Base-by-base conservation (phyloP, 2,329 filamentous ascomycete genomes). In the Tolypocladium tropicale region DNA sequence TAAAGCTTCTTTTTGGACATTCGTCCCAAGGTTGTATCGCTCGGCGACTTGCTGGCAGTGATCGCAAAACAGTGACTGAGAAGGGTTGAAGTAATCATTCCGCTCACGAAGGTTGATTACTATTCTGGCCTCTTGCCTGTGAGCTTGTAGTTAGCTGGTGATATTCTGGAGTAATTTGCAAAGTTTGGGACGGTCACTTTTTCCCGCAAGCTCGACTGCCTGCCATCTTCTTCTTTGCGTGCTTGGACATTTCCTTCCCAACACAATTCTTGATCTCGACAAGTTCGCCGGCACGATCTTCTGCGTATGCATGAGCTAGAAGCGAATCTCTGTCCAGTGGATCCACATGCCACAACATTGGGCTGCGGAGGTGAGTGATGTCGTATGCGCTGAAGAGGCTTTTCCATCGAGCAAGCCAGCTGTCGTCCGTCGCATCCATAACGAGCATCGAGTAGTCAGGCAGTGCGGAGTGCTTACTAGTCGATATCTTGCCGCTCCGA, bases 311-410 rank as follows among this genome's bases (percentile, higher is more conserved):
- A 69, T 85, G 88, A 1, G 83, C 85, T 25, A 92, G 72, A 62
- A 93, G 72, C 0, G 85, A 85, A 71, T 93, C 89, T 2, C 88
- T 77, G 68, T 93, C 88, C 1, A 80, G 76, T 0, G 89, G 89
- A 64, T 93, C 88, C 16, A 89, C 77, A 65, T 94, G 89, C 73
- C 90, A 93, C 64, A 92, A 88, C 85, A 93, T 88, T 0, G 88
- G 89, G 61, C 87, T 91, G 18, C 89, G 78, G 41, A 94, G 73
- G 63, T 91, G 82, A 1, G 79, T 76, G 51, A 93, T 93, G 52
- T 84, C 79, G 49, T 90, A 82, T 3, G 79, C 80, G 34, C 77
- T 74, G 70, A 93, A 93, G 4, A 87, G 77, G 16, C 76, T 73
- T 49, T 88, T 82, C 89, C 89, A 93, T 43, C 82, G 77, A 11